Evolutionary conservation across 2,329 filamentous ascomycete genomes (phyloP).

Genomic region (Fusarium sp.): DNA sequence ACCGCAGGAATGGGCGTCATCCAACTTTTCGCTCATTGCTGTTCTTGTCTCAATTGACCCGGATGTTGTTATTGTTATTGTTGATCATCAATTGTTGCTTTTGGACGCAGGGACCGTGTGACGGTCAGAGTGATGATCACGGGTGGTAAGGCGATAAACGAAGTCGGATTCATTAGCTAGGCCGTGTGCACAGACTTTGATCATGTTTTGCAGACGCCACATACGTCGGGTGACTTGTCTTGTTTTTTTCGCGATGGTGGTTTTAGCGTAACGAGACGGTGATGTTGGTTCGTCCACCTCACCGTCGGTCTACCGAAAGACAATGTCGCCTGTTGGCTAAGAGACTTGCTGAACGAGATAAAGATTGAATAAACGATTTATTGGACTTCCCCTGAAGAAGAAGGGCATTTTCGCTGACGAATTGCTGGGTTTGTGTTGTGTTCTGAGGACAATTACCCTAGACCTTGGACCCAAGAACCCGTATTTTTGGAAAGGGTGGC

Average conservation of each 20-base stretch:
- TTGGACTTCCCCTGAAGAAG: no score
- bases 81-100: background rate
- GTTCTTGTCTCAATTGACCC: no score
- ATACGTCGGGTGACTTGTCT: background rate
- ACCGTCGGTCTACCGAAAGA: accelerated
- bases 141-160: background rate
- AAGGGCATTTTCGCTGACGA: no score
- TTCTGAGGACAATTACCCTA: background rate
- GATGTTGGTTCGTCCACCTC: background rate
- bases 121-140: background rate
- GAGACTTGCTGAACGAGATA: background rate
- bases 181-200: background rate
- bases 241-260: background rate
- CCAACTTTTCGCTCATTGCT: background rate
- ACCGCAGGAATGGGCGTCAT: background rate
- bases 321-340: background rate
- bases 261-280: background rate
- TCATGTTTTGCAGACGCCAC: background rate
- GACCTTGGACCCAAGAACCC: background rate
- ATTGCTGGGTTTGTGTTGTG: no score
- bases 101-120: background rate
- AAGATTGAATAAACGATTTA: no score
- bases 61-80: background rate
- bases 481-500: no score
- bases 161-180: background rate